Evolutionary conservation across 345 rosid genomes (phyloP).

Genomic region (Eucalyptus tenuipes): DNA sequence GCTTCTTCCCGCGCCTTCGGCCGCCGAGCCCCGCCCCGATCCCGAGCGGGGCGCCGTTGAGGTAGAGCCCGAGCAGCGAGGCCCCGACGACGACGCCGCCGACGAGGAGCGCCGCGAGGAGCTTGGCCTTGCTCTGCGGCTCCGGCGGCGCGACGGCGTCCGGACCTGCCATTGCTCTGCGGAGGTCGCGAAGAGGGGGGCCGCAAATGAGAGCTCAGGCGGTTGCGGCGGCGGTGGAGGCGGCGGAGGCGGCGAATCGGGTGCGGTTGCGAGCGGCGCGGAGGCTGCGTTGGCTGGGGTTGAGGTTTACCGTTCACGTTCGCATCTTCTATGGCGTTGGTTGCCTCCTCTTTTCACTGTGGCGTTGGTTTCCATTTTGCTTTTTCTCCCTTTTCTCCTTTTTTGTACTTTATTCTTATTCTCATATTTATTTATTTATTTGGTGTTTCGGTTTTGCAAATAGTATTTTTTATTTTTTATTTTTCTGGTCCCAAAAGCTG

Average conservation of each 20-base stretch:
- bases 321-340: not conserved
- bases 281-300: not conserved
- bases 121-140: slow-evolving; percentile 9
- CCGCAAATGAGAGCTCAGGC: not conserved
- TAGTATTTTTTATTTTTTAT: too few relatives aligned
- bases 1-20: slow-evolving; percentile 26
- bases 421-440: not conserved
- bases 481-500: not conserved
- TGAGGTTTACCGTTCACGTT: not conserved
- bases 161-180: not conserved
- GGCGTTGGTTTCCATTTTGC: not conserved
- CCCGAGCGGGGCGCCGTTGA: not conserved
- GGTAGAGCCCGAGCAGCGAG: slow-evolving; percentile 15
- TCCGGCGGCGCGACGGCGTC: slow-evolving; percentile 5
- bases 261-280: not conserved
- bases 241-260: not conserved
- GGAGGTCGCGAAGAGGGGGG: not conserved
- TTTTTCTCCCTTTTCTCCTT: not conserved
- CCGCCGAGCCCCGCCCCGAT: not conserved
- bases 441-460: not conserved
- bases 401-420: not conserved
- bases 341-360: not conserved
- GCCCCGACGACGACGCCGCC: slow-evolving; percentile 44
- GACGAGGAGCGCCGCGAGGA: slow-evolving; percentile 24
- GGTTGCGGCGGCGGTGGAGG: not conserved